Percentiles rank a stretch among this genome's conserved stretches.
phyloP scores from a whole-genome alignment of 768 basidiomycete species.

The Lactarius sp. region DNA sequence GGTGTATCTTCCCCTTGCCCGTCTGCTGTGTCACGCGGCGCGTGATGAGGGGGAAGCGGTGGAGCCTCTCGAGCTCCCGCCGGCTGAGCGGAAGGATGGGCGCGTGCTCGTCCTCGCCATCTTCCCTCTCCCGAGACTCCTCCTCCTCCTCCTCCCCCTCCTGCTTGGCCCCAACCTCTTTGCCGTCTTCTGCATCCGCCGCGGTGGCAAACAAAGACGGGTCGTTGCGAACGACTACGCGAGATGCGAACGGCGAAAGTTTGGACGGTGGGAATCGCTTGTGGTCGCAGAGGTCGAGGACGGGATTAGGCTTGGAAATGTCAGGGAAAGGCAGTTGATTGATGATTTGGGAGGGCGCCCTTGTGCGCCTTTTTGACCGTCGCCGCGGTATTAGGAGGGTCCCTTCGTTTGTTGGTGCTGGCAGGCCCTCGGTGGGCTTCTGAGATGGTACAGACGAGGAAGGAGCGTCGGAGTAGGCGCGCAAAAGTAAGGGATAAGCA shows the following conservation, averaged over 20 bases:
- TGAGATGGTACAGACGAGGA: not conserved
- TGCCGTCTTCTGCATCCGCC: slow-evolving; percentile 32
- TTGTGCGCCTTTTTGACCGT: slow-evolving; percentile 14
- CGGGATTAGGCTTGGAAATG: slow-evolving; percentile 16
- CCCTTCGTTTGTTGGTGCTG: not conserved
- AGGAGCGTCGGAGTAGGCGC: slow-evolving; percentile 19
- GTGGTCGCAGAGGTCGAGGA: slow-evolving; percentile 13
- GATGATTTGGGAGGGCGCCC: slow-evolving; percentile 5
- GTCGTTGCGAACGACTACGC: slow-evolving; percentile 65
- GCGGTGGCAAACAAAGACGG: slow-evolving; percentile 54
- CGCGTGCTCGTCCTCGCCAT: slow-evolving; percentile 24
- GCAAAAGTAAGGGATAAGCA: not conserved
- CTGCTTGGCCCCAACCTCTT: slow-evolving; percentile 33
- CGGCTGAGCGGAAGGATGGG: slow-evolving; percentile 34
- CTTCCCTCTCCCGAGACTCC: slow-evolving; percentile 22
- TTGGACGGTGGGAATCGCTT: slow-evolving; percentile 45
- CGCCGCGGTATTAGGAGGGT: not conserved
- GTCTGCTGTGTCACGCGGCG: slow-evolving; percentile 83
- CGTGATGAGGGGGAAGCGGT: slow-evolving; percentile 39
- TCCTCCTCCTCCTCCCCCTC: slow-evolving; percentile 32
- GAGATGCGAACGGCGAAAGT: slow-evolving; percentile 52
- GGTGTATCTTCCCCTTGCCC: slow-evolving; percentile 83
- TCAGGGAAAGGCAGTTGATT: slow-evolving; percentile 36
- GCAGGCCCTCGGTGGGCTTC: not conserved
- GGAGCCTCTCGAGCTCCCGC: slow-evolving; percentile 33